Percentiles rank a stretch among this genome's conserved stretches.
Conservation (phyloP, 352 stramenopile genomes). For the Aphanomyces stellatus region DNA sequence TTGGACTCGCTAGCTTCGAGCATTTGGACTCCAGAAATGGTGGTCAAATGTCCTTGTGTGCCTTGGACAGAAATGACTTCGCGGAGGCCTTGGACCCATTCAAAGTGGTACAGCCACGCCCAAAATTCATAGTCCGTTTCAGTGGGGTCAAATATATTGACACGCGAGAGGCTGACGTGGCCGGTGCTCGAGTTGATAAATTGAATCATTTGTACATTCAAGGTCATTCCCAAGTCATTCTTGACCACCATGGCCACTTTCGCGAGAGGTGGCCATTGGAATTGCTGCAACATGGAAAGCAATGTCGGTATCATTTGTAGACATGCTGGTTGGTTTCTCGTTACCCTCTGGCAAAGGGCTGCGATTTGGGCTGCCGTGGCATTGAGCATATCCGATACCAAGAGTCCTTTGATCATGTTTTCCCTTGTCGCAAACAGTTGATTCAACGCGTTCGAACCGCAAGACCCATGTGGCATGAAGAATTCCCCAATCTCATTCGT, state of each 20-base stretch:
- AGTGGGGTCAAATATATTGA: background rate
- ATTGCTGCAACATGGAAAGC: background rate
- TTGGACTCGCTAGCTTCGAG: background rate
- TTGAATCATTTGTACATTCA: no score
- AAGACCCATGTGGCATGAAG: no score
- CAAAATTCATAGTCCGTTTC: background rate
- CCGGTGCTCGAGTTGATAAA: no score
- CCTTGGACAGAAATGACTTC: conserved; percentile 6
- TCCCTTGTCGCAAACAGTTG: no score
- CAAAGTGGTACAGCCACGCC: background rate
- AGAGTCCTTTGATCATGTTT: no score
- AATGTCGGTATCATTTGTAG: background rate
- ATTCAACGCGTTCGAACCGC: no score
- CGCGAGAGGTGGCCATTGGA: background rate
- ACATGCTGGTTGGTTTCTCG: background rate
- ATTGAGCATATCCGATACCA: background rate
- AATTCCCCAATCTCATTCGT: no score
- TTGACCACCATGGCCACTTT: no score
- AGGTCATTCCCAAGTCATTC: no score
- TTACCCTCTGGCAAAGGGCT: background rate
- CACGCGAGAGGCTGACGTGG: background rate
- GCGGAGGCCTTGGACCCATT: background rate
- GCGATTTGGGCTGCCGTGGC: background rate
- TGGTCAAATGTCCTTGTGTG: background rate
- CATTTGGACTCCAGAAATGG: background rate